Conservation (phyloP, 805 yeast genomes). For the Pichia nakasei region DNA sequence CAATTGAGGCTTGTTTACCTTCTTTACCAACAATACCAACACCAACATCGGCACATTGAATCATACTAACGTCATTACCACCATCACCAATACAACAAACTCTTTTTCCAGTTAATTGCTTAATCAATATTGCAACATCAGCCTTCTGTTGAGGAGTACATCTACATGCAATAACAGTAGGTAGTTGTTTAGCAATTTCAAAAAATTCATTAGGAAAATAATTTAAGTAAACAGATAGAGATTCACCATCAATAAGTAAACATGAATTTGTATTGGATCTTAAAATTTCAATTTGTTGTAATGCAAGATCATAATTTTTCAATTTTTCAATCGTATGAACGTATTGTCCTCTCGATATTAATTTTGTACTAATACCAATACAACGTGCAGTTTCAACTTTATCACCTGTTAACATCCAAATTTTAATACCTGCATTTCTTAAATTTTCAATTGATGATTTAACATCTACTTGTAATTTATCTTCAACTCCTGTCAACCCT, state of each 20-base stretch:
- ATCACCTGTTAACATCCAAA: constrained; percentile 99
- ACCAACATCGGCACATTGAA: constrained; percentile 97
- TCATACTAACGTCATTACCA: constrained; percentile 98
- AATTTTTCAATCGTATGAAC: constrained; percentile 78
- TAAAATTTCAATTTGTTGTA: constrained; percentile 67
- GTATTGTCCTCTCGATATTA: constrained; percentile 88
- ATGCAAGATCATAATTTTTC: constrained; percentile 42
- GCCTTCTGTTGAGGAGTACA: constrained; percentile 99
- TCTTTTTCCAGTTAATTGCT: constrained; percentile 72
- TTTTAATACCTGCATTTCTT: constrained; percentile 93
- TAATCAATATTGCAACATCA: constrained; percentile 77
- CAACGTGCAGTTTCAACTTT: constrained; percentile 98
- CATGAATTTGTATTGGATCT: constrained; percentile 58
- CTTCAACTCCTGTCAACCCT: constrained; percentile 97
- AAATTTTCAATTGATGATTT: constrained; percentile 85
- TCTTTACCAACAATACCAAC: constrained; percentile 99
- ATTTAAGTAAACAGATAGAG: constrained; percentile 60
- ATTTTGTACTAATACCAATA: constrained; percentile 91
- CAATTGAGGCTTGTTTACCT: constrained; percentile 93
- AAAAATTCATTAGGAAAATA: constrained; percentile 67
- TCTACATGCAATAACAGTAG: constrained; percentile 96
- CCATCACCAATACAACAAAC: constrained; percentile 99
- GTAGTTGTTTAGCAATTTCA: constrained; percentile 63
- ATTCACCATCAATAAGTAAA: constrained; percentile 88
- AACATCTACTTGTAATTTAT: constrained; percentile 83